Evolutionary conservation across 495 filamentous ascomycete genomes (phyloP), one percentile per base, ranked within the genome.

Genomic region (Glutinoglossum americanum): DNA sequence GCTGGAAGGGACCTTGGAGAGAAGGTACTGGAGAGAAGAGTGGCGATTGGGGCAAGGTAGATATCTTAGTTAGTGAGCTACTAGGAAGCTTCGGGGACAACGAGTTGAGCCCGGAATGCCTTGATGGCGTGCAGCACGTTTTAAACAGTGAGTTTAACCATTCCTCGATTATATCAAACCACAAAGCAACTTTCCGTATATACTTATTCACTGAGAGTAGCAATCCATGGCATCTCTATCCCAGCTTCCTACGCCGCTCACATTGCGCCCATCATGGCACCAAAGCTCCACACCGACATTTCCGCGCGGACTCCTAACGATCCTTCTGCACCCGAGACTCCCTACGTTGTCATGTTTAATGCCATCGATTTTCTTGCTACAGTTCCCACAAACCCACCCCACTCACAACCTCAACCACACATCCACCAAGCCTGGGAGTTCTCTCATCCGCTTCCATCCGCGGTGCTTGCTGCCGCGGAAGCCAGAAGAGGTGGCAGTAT

Each of bases 281-380:
- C 93, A 0, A 83, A 83, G 54, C 73, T 99, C 57, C 80, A 87
- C 67, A 78, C 84, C 25, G 89, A 97, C 64, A 80, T 97, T 61
- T 69, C 73, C 48, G 68, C 74, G 28, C 78, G 87, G 54, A 64
- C 69, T 3, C 64, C 71, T 17, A 75, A 70, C 15, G 88, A 90
- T 62, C 68, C 78, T 0, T 76, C 76, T n/a, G 85, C 83, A 10
- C 80, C 81, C 48, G 80, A 90, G 60, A 88, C 83, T 0, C 88
- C 88, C 9, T 97, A 90, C 69, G 92, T 99, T 4, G 88, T 94
- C 54, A 87, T 92, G 74, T 73, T 99, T 15, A 89, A 93, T 65
- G 81, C 84, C 2, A 74, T 92, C 57, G 89, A 97, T 69, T 93
- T 78, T 61, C 80, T 95, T 17, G 25, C 54, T 30, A 37, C 54